Percentiles rank a stretch among this genome's conserved stretches.
Evolutionary conservation across 2,329 filamentous ascomycete genomes (phyloP).

Genomic region (Trichoderma sp.): DNA sequence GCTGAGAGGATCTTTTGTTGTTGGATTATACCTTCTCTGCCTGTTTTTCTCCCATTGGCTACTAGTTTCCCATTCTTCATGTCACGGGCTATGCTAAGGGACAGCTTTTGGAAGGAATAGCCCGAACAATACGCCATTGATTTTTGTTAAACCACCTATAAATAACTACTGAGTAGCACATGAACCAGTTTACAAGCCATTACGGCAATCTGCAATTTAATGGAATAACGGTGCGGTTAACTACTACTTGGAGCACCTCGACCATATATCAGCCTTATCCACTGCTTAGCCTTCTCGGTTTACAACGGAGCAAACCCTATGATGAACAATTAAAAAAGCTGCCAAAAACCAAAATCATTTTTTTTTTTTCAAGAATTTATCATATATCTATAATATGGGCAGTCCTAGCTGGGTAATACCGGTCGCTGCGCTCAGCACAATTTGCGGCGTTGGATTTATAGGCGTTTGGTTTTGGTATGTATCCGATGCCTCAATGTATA

Average conservation of each 20-base stretch:
- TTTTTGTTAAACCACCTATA: background rate
- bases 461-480: slow-evolving; percentile 8
- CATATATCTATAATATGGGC: background rate
- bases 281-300: background rate
- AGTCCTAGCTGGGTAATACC: slow-evolving; percentile 11
- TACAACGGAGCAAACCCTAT: background rate
- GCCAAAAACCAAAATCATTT: background rate
- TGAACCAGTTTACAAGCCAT: background rate
- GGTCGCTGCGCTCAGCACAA: slow-evolving; percentile 1
- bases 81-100: background rate
- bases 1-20: slow-evolving; percentile 1
- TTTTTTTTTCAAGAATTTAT: too few species aligned
- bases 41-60: background rate
- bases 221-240: background rate
- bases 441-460: background rate
- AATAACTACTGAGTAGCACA: background rate
- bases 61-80: background rate
- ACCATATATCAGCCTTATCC: background rate
- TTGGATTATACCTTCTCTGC: background rate
- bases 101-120: background rate
- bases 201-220: background rate
- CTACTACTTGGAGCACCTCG: background rate
- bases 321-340: background rate
- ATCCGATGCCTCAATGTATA: background rate
- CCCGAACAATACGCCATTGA: background rate